These are phyloP conservation scores for Arthrobotrys entomopaga DNA, from an alignment of 2,329 filamentous ascomycete species.

Conservation along the genomic window DNA sequence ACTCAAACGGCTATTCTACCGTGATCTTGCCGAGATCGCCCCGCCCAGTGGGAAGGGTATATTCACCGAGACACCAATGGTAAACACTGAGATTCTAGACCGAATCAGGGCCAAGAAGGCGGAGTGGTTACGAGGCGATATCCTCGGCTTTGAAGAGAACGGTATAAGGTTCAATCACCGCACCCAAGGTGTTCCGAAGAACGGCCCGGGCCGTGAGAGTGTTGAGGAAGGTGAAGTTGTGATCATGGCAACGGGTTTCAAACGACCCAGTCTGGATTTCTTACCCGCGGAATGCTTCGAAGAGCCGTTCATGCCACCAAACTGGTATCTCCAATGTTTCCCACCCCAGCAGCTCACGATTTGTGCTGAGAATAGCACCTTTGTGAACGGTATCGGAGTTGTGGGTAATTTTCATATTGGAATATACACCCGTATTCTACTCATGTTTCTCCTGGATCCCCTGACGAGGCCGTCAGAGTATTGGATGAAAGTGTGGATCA, in stretches of 20 bases:
- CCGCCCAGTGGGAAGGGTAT: slow-evolving; percentile 76
- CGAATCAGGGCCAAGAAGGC: too few relatives aligned
- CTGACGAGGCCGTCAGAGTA: too few relatives aligned
- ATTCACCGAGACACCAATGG: slow-evolving; percentile 74
- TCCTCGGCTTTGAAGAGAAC: slow-evolving; percentile 71
- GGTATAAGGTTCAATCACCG: slow-evolving; percentile 79
- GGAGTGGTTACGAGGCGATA: slow-evolving; percentile 78
- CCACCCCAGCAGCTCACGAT: slow-evolving; percentile 78
- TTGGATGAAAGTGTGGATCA: too few relatives aligned
- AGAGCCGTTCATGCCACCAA: slow-evolving; percentile 79
- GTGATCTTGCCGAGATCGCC: slow-evolving; percentile 78
- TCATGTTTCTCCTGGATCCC: too few relatives aligned
- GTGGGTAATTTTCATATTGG: slow-evolving; percentile 77
- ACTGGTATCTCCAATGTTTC: slow-evolving; percentile 90
- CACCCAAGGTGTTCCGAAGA: slow-evolving; percentile 76
- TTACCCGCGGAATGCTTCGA: slow-evolving; percentile 72
- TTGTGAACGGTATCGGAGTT: slow-evolving; percentile 80
- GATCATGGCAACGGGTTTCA: slow-evolving; percentile 84
- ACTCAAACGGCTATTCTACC: slow-evolving; percentile 81
- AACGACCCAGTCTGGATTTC: slow-evolving; percentile 68
- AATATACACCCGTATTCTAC: too few relatives aligned
- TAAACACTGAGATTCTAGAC: slow-evolving; percentile 75
- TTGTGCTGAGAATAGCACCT: slow-evolving; percentile 85
- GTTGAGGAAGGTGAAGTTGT: slow-evolving; percentile 77
- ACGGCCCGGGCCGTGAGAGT: slow-evolving; percentile 76